phyloP scores from a whole-genome alignment of 495 filamentous ascomycete species.

The Daldinia caldariorum region DNA sequence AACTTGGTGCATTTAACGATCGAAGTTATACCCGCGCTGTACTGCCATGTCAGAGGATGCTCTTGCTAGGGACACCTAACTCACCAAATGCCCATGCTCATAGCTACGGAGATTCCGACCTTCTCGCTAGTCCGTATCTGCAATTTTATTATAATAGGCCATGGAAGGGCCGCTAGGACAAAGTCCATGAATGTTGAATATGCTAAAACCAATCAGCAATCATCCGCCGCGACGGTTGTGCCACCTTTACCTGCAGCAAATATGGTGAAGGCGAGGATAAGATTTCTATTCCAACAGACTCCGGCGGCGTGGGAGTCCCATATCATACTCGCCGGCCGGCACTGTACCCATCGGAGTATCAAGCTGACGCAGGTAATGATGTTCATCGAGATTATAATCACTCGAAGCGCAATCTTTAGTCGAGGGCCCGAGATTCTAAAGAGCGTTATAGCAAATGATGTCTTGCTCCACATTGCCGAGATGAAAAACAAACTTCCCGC shows the following conservation, averaged over 20 bases:
- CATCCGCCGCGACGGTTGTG: background rate
- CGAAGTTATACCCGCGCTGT: background rate
- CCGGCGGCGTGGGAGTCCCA: slow-evolving; percentile 48
- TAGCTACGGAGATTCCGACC: slow-evolving; percentile 42
- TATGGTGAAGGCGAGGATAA: slow-evolving; percentile 31
- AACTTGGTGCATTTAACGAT: background rate
- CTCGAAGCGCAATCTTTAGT: slow-evolving; percentile 7
- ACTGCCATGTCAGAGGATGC: background rate
- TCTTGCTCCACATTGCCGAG: slow-evolving; percentile 2
- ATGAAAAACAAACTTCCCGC: background rate
- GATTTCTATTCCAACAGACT: slow-evolving; percentile 48
- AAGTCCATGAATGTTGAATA: slow-evolving; percentile 53
- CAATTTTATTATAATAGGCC: slow-evolving; percentile 48
- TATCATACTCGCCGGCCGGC: slow-evolving; percentile 44
- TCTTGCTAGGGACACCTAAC: background rate
- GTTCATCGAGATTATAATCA: slow-evolving; percentile 51
- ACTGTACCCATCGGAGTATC: slow-evolving; percentile 50
- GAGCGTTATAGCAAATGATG: background rate
- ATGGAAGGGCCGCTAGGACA: slow-evolving; percentile 49
- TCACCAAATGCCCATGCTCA: background rate
- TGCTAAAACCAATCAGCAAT: slow-evolving; percentile 12
- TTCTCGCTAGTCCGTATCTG: slow-evolving; percentile 53
- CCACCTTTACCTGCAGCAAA: slow-evolving; percentile 12
- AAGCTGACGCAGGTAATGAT: slow-evolving; percentile 48
- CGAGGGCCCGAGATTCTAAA: background rate